Evolutionary conservation across 768 basidiomycete genomes (phyloP), one percentile per base, ranked within the genome.

Genomic region (Coprinopsis cinerea): DNA sequence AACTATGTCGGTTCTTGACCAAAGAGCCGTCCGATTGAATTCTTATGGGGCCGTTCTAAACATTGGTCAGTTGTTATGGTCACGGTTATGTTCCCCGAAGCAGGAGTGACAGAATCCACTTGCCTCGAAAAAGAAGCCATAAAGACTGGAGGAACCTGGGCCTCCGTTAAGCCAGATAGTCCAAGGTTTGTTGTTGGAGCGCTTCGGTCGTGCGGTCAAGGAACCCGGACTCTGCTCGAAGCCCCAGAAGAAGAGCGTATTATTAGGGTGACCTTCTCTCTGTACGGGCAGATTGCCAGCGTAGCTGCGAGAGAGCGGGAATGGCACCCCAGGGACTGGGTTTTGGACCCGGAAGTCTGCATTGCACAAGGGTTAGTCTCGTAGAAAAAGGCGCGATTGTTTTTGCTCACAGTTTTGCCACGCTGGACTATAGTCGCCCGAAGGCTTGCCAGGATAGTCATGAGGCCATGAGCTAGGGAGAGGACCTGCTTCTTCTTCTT

Each of bases 91-190:
- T 9, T 25, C 18, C 2, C 6, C 17, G 4, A 23, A 15, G 27
- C 34, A 24, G 14, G 51, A 27, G n/a, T 27, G 22, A 7, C 27
- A 24, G 11, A 15, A 14, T 15, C 20, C n/a, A 67, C 70, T n/a
- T 34, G 79, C 81, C 73, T 85, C 85, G 28, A 82, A 76, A 42
- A 84, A 65, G 49, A 82, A 64, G 4, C 85, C 85, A 39, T 75
- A 65, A 59, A 87, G 67, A 61, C 85, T 84, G 11, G 86, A 87
- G 4, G 83, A 77, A 17, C 86, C 86, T 2, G 85, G 85, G 15
- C 83, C 84, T 65, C 84, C 85, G 52, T 85, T 85, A 22, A 87
- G 61, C 83, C 83, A 88, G 35, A 88, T 80, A 2, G 76, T 76
- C 85, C 85, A 86, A 1, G 85, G 85, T 17, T 80, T 68, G 13